Base-by-base conservation (phyloP, 2,329 filamentous ascomycete genomes). In the Trichoderma sp. region DNA sequence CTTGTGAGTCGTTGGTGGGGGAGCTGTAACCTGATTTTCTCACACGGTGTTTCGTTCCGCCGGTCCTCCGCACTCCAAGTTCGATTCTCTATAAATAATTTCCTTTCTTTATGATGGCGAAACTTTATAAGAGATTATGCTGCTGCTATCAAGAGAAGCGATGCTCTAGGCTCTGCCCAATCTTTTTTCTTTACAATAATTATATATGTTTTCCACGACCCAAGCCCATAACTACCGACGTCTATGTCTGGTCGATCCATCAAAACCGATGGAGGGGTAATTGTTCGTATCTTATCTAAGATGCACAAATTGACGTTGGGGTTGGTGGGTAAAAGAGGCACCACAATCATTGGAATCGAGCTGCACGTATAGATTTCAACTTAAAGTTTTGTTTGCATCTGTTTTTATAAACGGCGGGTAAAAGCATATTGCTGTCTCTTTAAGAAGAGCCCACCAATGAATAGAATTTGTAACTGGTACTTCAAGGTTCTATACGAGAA, bases 41-140 rank as follows among this genome's bases (percentile, higher is more conserved):
- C 37, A 26, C 61, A 56, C 61, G 61, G 61, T 65, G 55, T 39
- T 55, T 65, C 61, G 34, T 65, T 65, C 61, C 49, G 61, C 61
- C 61, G 61, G 61, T 24, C n/a, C 28, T 59, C 61, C 61, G 61
- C 61, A 30, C 32, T 39, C 30, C 21, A 49, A 37, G 18, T 7
- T 30, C 2, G 10, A 43, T n/a, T 4, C n/a, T 39, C 39, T 55
- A 46, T 18, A 30, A 28, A 43, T 21, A 24, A 61, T 34, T 28
- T 21, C 37, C 10, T 24, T 32, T 60, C 39, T 30, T 46, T 30
- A 0, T 21, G n/a, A 21, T 4, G 13, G 11, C 10, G 11, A 5
- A 18, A 10, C 24, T 4, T 4, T 5, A 13, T n/a, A 10, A 7
- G 8, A 24, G 3, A 43, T 13, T 49, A 24, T 24, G 13, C 24